Evolutionary conservation across 2,329 filamentous ascomycete species (phyloP), one percentile per base, ranked within the genome.

Genomic region (Cyphellophora attinorum): DNA sequence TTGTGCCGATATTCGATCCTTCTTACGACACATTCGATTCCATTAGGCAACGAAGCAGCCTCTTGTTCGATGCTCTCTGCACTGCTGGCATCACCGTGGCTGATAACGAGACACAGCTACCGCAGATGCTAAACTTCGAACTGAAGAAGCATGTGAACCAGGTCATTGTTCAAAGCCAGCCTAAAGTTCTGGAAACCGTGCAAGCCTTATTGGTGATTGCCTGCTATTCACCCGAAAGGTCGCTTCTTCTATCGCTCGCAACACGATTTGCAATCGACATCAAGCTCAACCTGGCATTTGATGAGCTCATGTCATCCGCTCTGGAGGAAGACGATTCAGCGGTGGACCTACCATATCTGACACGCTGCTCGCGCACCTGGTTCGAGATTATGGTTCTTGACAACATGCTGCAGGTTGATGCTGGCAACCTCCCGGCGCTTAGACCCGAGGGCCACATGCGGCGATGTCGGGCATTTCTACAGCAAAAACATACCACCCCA

Each of bases 301-400:
- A 62, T 48, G 50, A 61, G 33, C 42, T 64, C 11, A 53, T 54
- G 19, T 48, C 53, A 11, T 44, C 41, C 6, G 29, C 59, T 5
- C 47, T 56, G 0, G 47, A 47, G 30, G 49, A 44, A 12, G 51
- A 51, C 15, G 39, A 46, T 5, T 13, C 34, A 11, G n/a, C 19
- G 15, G 31, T 28, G 6, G 13, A 32, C 13, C 19, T 19, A n/a
- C 38, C 41, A 11, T 43, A 48, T 8, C 44, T 69, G 35, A 61
- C 67, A 54, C 54, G 60, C 14, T 59, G 58, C 31, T 53, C 61
- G 0, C 56, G 70, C 25, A 61, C 68, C 0, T 73, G 69, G 68
- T 65, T 72, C 47, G 66, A 65, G 3, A 55, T 72, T 3, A 60
- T 70, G 38, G 64, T 72, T 13, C 50, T 73, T 8, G 67, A 72